Evolutionary conservation across 2,329 filamentous ascomycete species (phyloP), one percentile per base, ranked within the genome.

Genomic region (Diaporthe velutina): DNA sequence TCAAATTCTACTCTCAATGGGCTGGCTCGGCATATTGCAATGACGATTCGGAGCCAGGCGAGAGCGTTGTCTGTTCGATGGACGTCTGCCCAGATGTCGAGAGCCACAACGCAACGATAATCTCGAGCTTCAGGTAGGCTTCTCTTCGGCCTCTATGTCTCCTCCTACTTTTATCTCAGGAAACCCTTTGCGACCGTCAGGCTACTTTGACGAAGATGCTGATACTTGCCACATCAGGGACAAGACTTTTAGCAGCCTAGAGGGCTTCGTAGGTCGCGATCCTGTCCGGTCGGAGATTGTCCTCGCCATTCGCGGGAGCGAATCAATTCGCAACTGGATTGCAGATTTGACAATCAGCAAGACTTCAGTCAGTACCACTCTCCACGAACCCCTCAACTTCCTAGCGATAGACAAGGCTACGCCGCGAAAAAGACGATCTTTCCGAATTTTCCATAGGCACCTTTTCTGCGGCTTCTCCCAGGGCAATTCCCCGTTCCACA

Each of bases 301-400:
- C 67, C 79, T 92, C 55, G 85, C 90, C 38, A 85, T 92, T 81
- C 88, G 91, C 52, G 92, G 93, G 76, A 90, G 88, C 70, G 81
- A 82, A 75, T 90, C 89, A 61, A 79, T 92, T 76, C 86, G 86
- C 71, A 93, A 93, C 85, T 93, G 87, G 86, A 84, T 93, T 78
- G 85, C 89, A 72, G 88, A 93, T 40, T 67, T 67, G 45, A 38
- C 64, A 19, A 30, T 67, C 22, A 67, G 45, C n/a, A 67, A 67
- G 48, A 67, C 64, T 35, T 67, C 64, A 4, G 64, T 67, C 19
- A 67, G 64, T 38, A 19, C 2, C 25, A 19, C 0, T 4, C 12
- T 45, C 3, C 38, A 22, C 15, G 15, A 8, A 10, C 25, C 25
- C 8, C 38, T 22, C 78, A 73, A 88, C 61, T 75, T 83, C 61